These are phyloP conservation scores for Lippia alba DNA, from an alignment of 305 asterid genomes.

Conservation along the genomic window DNA sequence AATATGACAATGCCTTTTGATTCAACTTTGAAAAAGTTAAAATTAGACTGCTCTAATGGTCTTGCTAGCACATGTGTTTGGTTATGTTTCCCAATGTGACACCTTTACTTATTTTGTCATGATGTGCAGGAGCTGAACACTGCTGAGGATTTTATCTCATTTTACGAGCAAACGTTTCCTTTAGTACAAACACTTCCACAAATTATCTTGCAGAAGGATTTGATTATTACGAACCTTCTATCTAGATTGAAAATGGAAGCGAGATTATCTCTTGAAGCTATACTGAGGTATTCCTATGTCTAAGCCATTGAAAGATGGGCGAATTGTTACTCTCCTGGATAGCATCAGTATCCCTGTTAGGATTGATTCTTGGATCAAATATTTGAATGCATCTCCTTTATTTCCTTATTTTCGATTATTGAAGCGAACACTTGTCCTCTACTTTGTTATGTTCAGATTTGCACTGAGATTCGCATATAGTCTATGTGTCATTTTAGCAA, in stretches of 20 bases:
- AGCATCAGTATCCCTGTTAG: slow-evolving; percentile 23
- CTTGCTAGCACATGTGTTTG: not conserved
- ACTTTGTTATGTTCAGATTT: not conserved
- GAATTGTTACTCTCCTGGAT: slow-evolving; percentile 23
- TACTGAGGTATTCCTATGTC: slow-evolving; percentile 63
- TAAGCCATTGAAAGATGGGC: not conserved
- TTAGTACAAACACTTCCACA: slow-evolving; percentile 90
- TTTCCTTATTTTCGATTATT: not conserved
- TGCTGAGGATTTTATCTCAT: slow-evolving; percentile 85
- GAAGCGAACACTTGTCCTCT: not conserved
- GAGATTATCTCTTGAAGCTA: slow-evolving; percentile 84
- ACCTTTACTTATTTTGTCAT: slow-evolving; percentile 22
- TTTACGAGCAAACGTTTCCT: slow-evolving; percentile 85
- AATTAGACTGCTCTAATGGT: not conserved
- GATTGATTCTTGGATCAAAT: not conserved
- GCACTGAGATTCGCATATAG: not conserved
- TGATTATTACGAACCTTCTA: slow-evolving; percentile 63
- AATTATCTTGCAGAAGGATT: slow-evolving; percentile 81
- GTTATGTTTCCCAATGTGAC: slow-evolving; percentile 11
- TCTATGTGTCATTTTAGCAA: not conserved
- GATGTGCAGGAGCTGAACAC: slow-evolving; percentile 88
- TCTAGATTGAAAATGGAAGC: slow-evolving; percentile 71
- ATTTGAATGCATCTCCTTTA: not conserved
- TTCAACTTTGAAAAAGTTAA: not conserved
- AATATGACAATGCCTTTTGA: not conserved